Base-by-base conservation (phyloP, 2,329 filamentous ascomycete species). In the Colletotrichum sublineola region DNA sequence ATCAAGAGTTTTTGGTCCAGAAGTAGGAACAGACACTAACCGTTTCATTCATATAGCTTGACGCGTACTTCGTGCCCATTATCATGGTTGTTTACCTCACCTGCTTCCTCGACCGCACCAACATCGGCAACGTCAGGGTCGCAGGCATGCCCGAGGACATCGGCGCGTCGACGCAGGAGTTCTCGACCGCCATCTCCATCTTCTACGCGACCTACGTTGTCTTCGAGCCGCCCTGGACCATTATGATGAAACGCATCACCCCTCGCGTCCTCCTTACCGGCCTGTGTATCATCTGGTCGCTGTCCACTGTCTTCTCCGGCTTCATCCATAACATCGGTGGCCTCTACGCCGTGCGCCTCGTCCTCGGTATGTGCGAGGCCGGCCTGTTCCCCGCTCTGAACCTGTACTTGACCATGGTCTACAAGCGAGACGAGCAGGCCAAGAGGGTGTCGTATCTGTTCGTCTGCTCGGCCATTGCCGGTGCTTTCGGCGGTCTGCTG, bases 81-180 rank as follows among this genome's bases (percentile, higher is more conserved):
- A 86, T 90, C 70, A 88, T 88, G 83, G 56, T 88, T 58, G 82
- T 89, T 5, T 90, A 89, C 73, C 76, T 90, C 29, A 82, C 84
- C 5, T 88, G 85, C 73, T 89, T 87, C 75, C 80, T 89, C 52
- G 89, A 91, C 77, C 83, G 88, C 66, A 82, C 82, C 29, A 88
- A 87, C 74, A 88, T 89, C 78, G 84, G 85, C 60, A 88, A 88
- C 75, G 85, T 86, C 73, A 82, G 82, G 68, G 81, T 84, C 7
- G 84, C 83, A 44, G 82, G 83, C 57, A 85, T 87, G 82, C 82
- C 83, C 2, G 78, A 81, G 50, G 85, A 84, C 70, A 85, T 87
- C 58, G 76, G 79, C 31, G 81, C 83, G 15, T 80, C 80, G 0
- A 77, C 78, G 12, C 78, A 79, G 42, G 79, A 86, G 72, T 86